A percentile compares a stretch with the other conserved stretches of the same genome.
Conservation (phyloP, 352 stramenopile genomes). For the Phytophthora multivora region DNA sequence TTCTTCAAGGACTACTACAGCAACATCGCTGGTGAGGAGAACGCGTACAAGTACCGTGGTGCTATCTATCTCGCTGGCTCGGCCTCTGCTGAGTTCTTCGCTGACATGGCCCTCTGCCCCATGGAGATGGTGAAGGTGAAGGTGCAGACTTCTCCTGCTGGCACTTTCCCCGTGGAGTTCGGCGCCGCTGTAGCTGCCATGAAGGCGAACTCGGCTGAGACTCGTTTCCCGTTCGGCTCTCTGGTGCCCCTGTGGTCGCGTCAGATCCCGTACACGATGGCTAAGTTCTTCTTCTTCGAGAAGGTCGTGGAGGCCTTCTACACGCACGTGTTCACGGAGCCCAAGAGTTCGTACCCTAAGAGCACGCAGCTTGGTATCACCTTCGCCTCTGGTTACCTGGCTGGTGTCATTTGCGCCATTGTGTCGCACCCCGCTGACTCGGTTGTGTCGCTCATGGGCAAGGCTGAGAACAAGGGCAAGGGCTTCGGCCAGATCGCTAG, state of each 20-base stretch:
- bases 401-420: constrained; percentile 98
- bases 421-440: constrained; percentile 99
- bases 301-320: constrained; percentile 90
- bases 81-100: constrained; percentile 94
- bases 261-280: constrained; percentile 99
- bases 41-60: constrained; percentile 92
- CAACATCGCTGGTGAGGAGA: too few species aligned
- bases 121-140: constrained; percentile 97
- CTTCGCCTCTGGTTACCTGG: constrained; percentile 98
- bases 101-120: constrained; percentile 93
- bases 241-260: constrained; percentile 91
- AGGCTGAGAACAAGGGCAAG: constrained; percentile 91
- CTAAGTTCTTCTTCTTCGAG: constrained; percentile 99
- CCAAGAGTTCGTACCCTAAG: constrained; percentile 92
- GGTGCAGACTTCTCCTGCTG: constrained; percentile 90
- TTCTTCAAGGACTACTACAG: constrained; percentile 98
- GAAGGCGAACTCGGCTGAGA: constrained; percentile 87
- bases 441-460: constrained; percentile 97
- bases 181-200: constrained; percentile 86
- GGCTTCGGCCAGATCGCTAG: constrained; percentile 88
- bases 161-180: constrained; percentile 91
- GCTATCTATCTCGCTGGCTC: constrained; percentile 92
- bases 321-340: constrained; percentile 91
- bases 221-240: constrained; percentile 92
- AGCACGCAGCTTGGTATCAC: constrained; percentile 96